Conservation (phyloP, 495 filamentous ascomycete genomes). For the Hypoxylon fragiforme region DNA sequence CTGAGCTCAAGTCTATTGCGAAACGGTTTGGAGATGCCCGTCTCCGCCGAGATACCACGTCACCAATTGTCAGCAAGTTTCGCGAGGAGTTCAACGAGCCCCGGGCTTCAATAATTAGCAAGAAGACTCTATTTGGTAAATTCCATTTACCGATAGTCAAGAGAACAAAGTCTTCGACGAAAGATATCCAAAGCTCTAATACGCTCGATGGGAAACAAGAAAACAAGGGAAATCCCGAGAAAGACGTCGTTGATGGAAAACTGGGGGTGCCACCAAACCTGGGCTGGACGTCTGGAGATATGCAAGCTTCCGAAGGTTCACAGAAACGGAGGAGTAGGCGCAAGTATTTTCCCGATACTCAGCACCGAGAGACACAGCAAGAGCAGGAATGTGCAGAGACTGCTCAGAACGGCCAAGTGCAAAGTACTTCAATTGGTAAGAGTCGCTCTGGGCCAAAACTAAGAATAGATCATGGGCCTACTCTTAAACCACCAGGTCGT, state of each 20-base stretch:
- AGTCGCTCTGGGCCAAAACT: background rate
- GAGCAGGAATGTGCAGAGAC: no score
- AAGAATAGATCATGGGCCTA: conserved; percentile 6
- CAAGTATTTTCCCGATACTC: background rate
- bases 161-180: conserved; percentile 31
- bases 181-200: conserved; percentile 14
- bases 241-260: background rate
- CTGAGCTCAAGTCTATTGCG: conserved; percentile 34
- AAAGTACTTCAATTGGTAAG: conserved; percentile 1
- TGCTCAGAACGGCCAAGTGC: no score
- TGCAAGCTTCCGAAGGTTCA: no score
- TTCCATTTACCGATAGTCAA: conserved; percentile 40
- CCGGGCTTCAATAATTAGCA: conserved; percentile 15
- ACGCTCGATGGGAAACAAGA: background rate
- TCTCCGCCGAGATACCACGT: conserved; percentile 32
- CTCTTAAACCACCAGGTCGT: conserved; percentile 15
- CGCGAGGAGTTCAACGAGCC: conserved; percentile 36
- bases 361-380: no score
- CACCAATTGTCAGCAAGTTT: conserved; percentile 38
- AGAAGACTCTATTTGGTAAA: conserved; percentile 39
- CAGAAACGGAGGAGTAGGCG: conserved; percentile 1
- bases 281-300: no score
- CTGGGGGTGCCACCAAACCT: background rate
- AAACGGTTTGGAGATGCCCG: conserved; percentile 40
- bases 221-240: background rate